Conservation (phyloP, 129 eudicot genomes). For the Gnaphalium uliginosum region DNA sequence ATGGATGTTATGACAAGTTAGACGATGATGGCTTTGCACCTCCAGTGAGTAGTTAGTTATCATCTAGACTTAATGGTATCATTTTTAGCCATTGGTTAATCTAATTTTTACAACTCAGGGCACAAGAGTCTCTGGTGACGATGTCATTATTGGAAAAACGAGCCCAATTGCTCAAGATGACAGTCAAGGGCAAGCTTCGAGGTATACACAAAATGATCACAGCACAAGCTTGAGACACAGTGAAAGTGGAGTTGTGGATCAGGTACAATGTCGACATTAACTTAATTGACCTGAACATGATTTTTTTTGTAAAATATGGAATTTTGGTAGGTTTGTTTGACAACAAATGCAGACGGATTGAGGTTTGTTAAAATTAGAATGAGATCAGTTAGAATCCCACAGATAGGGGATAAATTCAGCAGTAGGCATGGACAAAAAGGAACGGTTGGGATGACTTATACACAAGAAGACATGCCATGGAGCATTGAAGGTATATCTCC, state of each 20-base stretch:
- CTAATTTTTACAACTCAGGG: background rate
- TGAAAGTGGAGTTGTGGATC: slow-evolving; percentile 1
- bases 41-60: background rate
- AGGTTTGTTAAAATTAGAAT: slow-evolving; percentile 45
- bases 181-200: background rate
- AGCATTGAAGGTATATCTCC: slow-evolving; percentile 26
- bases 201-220: background rate
- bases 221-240: background rate
- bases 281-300: background rate
- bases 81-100: too few relatives aligned
- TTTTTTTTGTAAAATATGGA: background rate
- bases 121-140: background rate
- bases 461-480: slow-evolving; percentile 53
- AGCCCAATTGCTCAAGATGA: background rate
- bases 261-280: background rate
- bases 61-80: background rate
- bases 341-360: background rate
- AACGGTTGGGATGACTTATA: slow-evolving; percentile 38
- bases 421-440: slow-evolving; percentile 64
- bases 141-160: background rate
- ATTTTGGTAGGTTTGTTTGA: background rate
- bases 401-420: slow-evolving; percentile 50
- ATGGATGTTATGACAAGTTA: slow-evolving; percentile 2
- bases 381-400: slow-evolving; percentile 49
- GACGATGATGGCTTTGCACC: slow-evolving; percentile 1